These are phyloP conservation scores for Leccinum sublutescens DNA, from an alignment of 768 basidiomycete genomes.

Conservation along the genomic window DNA sequence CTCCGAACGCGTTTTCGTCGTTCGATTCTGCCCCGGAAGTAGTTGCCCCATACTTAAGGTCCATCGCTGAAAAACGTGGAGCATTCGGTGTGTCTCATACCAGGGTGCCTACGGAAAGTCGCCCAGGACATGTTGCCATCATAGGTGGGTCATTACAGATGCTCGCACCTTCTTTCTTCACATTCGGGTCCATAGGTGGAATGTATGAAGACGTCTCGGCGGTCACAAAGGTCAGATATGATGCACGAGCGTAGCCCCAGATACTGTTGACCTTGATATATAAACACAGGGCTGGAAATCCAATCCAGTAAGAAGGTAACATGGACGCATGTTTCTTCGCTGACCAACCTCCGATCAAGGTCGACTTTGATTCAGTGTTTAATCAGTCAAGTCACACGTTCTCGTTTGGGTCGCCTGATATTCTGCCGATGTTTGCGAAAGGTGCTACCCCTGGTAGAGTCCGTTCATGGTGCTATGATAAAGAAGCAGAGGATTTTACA, in stretches of 20 bases:
- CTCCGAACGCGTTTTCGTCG: conserved; percentile 54
- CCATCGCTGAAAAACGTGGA: conserved; percentile 62
- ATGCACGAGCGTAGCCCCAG: not conserved
- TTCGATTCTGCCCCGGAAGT: conserved; percentile 52
- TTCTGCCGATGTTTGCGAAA: conserved; percentile 82
- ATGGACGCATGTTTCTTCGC: not conserved
- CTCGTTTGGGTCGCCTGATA: conserved; percentile 87
- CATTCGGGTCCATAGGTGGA: conserved; percentile 48
- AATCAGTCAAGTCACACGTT: conserved; percentile 77
- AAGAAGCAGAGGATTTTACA: conserved; percentile 82
- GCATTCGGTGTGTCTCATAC: conserved; percentile 87
- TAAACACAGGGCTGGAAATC: conserved; percentile 73
- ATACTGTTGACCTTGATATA: conserved; percentile 1
- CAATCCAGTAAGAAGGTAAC: conserved; percentile 54
- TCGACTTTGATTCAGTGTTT: conserved; percentile 87
- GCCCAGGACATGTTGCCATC: conserved; percentile 87
- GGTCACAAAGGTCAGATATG: conserved; percentile 65
- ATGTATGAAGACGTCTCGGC: conserved; percentile 93
- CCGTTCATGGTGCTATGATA: conserved; percentile 71
- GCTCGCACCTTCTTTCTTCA: conserved; percentile 1
- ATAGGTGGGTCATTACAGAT: conserved; percentile 50
- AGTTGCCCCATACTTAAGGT: conserved; percentile 73
- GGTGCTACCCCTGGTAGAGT: conserved; percentile 72
- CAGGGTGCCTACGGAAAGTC: conserved; percentile 81
- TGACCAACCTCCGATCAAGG: conserved; percentile 25